Evolutionary conservation across 805 yeast genomes (phyloP).

Genomic region (Saturnispora silvae): DNA sequence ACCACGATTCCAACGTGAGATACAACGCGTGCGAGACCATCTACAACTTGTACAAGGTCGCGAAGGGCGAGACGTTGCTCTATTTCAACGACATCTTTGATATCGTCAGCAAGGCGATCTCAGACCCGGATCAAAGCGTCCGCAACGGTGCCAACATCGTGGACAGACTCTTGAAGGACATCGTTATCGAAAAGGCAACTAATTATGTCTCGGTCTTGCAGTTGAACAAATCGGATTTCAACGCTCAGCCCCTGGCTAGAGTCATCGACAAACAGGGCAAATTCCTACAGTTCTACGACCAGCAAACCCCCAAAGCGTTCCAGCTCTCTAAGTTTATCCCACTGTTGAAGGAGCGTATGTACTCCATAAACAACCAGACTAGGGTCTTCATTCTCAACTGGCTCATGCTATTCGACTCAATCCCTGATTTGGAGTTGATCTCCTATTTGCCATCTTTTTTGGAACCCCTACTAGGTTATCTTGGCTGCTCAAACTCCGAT

Average conservation of each 20-base stretch:
- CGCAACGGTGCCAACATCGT: conserved; percentile 91
- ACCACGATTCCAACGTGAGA: conserved; percentile 93
- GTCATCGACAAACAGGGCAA: conserved; percentile 44
- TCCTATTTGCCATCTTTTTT: conserved; percentile 83
- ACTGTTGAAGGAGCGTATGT: conserved; percentile 79
- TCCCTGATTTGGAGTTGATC: conserved; percentile 82
- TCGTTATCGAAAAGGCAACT: conserved; percentile 89
- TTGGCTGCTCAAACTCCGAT: conserved; percentile 77
- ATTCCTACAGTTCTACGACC: conserved; percentile 47
- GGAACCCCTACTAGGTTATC: conserved; percentile 69
- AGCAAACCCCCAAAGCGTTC: conserved; percentile 58
- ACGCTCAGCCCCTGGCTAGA: conserved; percentile 27
- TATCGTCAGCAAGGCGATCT: conserved; percentile 77
- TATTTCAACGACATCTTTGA: conserved; percentile 94
- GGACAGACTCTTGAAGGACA: conserved; percentile 84
- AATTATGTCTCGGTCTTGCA: conserved; percentile 64
- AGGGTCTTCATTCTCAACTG: conserved; percentile 87
- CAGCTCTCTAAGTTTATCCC: conserved; percentile 85
- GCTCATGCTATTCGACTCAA: conserved; percentile 85
- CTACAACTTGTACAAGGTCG: conserved; percentile 92
- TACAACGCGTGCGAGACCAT: conserved; percentile 95
- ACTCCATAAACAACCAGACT: conserved; percentile 86
- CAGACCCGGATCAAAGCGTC: conserved; percentile 85
- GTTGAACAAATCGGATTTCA: conserved; percentile 25
- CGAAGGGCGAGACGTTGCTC: conserved; percentile 84